Base-by-base conservation (phyloP, 495 filamentous ascomycete genomes). In the Penicillium turbatum region DNA sequence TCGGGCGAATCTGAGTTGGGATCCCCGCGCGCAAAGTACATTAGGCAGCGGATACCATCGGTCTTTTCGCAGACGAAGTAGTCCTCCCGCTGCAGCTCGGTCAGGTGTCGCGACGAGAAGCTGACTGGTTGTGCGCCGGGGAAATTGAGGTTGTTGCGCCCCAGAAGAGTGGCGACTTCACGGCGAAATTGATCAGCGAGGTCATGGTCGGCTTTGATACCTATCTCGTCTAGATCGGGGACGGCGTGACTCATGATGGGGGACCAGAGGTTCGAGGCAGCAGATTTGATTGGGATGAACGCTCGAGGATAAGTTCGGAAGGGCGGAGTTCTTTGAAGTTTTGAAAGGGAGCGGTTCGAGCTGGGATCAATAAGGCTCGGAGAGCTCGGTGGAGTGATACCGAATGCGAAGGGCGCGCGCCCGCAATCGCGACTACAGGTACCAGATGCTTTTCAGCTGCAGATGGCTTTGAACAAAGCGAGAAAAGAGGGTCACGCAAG, bases 61-160 rank as follows among this genome's bases (percentile, higher is more conserved):
- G 92, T 95, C 72, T 98, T 98, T 72, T 98, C 93, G 76, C 93
- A 97, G 58, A 98, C 88, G 65, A 89, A 97, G 72, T 97, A 98
- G 68, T 97, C 93, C 48, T 85, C 74, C 35, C 77, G 79, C 34
- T 85, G 82, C 9, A 98, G 76, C 71, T 92, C 91, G 2, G 81
- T 68, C 5, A 96, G 65, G 64, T 98, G 93, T 53, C 80, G 75
- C 19, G 83, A 72, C 42, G 87, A 79, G 66, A 98, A 97, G 62
- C 87, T 92, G 49, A 98, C 90, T 11, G 93, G 93, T 70, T 98
- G 93, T 42, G 93, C 92, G 57, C 93, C 93, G 3, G 93, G 93
- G 54, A 98, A 98, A 53, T 66, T 76, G 24, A 72, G 65, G 40
- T 78, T 80, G 49, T 73, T 79, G 54, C 90, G 81, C 24, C 82